Evolutionary conservation across 2,329 filamentous ascomycete species (phyloP), one percentile per base, ranked within the genome.

Genomic region (Penicillium sp.): DNA sequence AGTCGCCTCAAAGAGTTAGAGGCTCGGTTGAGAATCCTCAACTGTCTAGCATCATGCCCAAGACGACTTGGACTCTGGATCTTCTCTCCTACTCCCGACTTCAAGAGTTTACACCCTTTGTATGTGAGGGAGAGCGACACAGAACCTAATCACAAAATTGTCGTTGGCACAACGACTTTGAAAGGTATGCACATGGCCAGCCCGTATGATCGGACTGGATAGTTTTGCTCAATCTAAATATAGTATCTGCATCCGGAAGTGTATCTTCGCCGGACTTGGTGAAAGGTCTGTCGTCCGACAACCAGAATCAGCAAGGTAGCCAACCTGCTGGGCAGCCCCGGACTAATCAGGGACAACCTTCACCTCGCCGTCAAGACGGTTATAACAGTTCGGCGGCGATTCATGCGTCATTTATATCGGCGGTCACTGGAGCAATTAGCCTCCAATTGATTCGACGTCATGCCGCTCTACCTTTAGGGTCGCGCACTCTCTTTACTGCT

Each of bases 381-480:
- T 64, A 67, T 29, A 60, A 60, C 33, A 65, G 60, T 44, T 64
- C 62, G 19, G 64, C 62, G 30, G 64, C 67, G 5, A 67, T 73
- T 22, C 72, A 73, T 51, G 63, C 65, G 13, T 65, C 70, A 13
- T 72, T 73, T 42, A 64, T 72, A 33, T 71, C 69, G 29, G 68
- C 71, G 4, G 60, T 72, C 19, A 66, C 67, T 11, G 70, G 65
- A 8, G 59, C 65, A 46, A 55, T 74, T 19, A 64, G 64, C 31
- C 58, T 73, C 8, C 66, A 71, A 49, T 56, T 72, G 25, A 62
- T 67, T 40, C 65, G 66, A 41, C 60, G 56, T 22, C 61, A 67
- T 46, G 64, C 61, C 39, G 70, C 68, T 29, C 64, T 73, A 29
- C 71, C 71, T 1, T 63, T 74, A 9, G 71, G 71, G 6, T 67